Conservation (phyloP, 805 yeast genomes). For the Candida verbasci region DNA sequence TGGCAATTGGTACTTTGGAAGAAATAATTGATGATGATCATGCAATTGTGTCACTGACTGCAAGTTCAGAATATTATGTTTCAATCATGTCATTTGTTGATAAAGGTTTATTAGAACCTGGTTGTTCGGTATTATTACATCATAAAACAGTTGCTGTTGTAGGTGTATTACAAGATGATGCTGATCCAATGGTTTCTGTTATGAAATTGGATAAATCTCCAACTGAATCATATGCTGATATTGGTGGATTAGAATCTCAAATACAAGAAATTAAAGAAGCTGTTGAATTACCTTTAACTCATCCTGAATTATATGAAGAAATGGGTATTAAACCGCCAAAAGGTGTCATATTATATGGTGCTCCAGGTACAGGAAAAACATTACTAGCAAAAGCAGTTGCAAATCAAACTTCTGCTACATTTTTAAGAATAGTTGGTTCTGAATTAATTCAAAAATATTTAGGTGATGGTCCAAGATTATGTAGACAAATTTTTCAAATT, state of each 20-base stretch:
- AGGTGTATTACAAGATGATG: conserved; percentile 97
- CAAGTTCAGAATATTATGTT: conserved; percentile 97
- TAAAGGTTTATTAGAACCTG: conserved; percentile 92
- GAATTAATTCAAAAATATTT: conserved; percentile 94
- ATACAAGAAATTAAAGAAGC: conserved; percentile 98
- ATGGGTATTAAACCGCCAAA: conserved; percentile 99
- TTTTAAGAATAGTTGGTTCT: conserved; percentile 92
- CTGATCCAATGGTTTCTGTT: conserved; percentile 96
- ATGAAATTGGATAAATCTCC: conserved; percentile 99
- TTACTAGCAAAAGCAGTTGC: conserved; percentile 96
- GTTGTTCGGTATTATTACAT: conserved; percentile 91
- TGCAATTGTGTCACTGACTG: conserved; percentile 92
- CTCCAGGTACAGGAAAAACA: conserved; percentile 98
- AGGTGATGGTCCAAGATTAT: conserved; percentile 96
- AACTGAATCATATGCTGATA: conserved; percentile 92
- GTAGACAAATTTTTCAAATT: conserved; percentile 90
- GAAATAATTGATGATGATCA: conserved; percentile 98
- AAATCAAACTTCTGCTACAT: conserved; percentile 94
- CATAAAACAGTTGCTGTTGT: conserved; percentile 94
- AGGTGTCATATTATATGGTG: conserved; percentile 95
- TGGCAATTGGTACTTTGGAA: conserved; percentile 94
- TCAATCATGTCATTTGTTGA: conserved; percentile 95
- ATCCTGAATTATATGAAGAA: conserved; percentile 95
- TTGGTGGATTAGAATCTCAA: conserved; percentile 94
- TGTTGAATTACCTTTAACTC: conserved; percentile 91